Evolutionary conservation across 352 stramenopile genomes (phyloP), one percentile per base, ranked within the genome.

Genomic region (Globisporangium alternatum): DNA sequence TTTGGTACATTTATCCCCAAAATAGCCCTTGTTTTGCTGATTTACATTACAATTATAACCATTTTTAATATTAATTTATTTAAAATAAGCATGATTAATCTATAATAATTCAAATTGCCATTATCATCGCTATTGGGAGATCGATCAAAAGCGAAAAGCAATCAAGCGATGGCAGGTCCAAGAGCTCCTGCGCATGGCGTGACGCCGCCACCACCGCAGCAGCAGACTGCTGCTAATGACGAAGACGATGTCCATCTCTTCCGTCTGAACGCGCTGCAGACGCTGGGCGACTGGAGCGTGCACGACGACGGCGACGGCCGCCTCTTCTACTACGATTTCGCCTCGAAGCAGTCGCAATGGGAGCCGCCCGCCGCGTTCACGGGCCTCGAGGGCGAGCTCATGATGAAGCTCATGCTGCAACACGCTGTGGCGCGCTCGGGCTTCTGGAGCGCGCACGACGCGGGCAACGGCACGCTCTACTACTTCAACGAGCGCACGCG

Each of bases 361-460:
- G 62, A 76, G 19, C 62, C 76, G 30, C 86, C 86, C 0, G 64
- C 75, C 15, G 75, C 68, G 43, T 78, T 93, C 47, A 64, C 69
- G 10, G 65, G 71, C 15, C 69, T 86, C 28, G 82, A 91, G 53
- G 83, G 75, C 37, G 77, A 86, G 57, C 84, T 90, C 62, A 90
- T 93, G 83, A 95, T 93, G 86, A 78, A 83, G 72, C 76, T 91
- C 25, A 95, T 95, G 83, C 70, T 95, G 58, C 70, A 89, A 62
- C 71, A 86, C 31, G 82, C 83, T 0, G 67, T 93, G 17, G 86
- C 77, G 58, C 79, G 76, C 57, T 92, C 79, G 0, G 80, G 78
- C 13, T 55, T 57, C n/a, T 95, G 86, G 86, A 89, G 72, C 8
- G 86, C 80, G 13, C 83, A 93, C 54, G 82, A 90, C 47, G 68